A percentile compares a stretch with the other conserved stretches of the same genome.
Evolutionary conservation across 768 basidiomycete species (phyloP).

Genomic region (Tylopilus subfusipes): DNA sequence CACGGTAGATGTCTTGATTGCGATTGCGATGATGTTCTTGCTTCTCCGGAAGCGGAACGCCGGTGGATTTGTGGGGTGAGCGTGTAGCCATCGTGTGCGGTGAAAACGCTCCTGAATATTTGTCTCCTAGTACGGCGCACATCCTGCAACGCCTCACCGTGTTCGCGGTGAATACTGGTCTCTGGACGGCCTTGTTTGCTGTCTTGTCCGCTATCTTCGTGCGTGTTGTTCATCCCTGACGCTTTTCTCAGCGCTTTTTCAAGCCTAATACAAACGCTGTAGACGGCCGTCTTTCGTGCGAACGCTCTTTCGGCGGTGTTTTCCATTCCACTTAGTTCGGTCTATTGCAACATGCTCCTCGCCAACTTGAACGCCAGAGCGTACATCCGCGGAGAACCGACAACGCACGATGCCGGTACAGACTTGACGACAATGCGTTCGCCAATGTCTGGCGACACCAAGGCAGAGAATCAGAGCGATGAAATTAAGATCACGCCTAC

Average conservation of each 20-base stretch:
- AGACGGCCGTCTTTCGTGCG: background rate
- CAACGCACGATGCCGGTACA: background rate
- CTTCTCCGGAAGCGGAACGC: background rate
- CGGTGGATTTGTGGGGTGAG: background rate
- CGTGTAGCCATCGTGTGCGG: too few species aligned
- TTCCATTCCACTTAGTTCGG: background rate
- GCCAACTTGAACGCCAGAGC: too few species aligned
- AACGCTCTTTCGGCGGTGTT: background rate
- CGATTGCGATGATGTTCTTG: conserved; percentile 6
- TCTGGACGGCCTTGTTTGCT: conserved; percentile 47
- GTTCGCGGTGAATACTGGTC: conserved; percentile 25
- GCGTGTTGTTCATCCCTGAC: background rate
- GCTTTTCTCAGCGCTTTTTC: too few species aligned
- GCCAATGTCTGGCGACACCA: background rate
- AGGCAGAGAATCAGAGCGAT: background rate
- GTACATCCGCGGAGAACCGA: conserved; percentile 1
- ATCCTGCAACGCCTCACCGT: conserved; percentile 8
- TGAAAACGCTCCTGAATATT: background rate
- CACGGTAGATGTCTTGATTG: conserved; percentile 5
- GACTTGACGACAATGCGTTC: background rate
- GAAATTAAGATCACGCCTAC: background rate
- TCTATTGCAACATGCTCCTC: too few species aligned
- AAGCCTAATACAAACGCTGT: background rate
- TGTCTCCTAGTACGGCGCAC: background rate
- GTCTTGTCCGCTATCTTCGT: conserved; percentile 1